These are phyloP conservation scores for Pecoramyces ruminantium DNA, from an alignment of 192 early-diverging fungal genomes.

Conservation along the genomic window DNA sequence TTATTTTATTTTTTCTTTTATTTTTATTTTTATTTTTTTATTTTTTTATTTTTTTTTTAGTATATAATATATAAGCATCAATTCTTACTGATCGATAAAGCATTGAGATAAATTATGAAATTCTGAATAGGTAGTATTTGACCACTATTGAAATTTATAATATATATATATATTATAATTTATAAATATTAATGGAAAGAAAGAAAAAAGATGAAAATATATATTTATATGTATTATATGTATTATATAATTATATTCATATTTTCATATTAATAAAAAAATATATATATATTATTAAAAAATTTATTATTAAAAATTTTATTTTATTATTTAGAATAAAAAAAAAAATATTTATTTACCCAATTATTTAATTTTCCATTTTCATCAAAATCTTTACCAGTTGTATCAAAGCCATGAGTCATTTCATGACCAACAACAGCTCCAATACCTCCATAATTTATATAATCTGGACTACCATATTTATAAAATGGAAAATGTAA, in stretches of 20 bases:
- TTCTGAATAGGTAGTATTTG: not conserved
- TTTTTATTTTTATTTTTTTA: no score
- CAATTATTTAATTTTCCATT: not conserved
- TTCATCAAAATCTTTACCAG: not conserved
- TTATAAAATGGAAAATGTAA: not conserved
- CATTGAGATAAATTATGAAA: conserved; percentile 22
- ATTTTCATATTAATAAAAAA: no score
- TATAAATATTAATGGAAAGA: no score
- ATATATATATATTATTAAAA: not conserved
- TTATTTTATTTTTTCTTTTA: no score
- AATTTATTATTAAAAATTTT: no score
- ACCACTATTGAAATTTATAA: not conserved
- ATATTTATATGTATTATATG: no score
- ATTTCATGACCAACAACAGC: not conserved
- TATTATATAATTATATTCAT: no score
- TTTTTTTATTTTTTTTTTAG: no score
- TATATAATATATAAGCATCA: no score
- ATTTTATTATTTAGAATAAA: not conserved
- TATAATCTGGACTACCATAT: not conserved
- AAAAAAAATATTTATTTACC: not conserved
- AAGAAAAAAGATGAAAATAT: no score
- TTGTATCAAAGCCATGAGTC: not conserved
- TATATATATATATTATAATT: no score
- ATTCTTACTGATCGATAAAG: conserved; percentile 12
- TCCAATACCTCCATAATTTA: not conserved